phyloP scores from a whole-genome alignment of 768 basidiomycete species.

The Serpula lacrymans region DNA sequence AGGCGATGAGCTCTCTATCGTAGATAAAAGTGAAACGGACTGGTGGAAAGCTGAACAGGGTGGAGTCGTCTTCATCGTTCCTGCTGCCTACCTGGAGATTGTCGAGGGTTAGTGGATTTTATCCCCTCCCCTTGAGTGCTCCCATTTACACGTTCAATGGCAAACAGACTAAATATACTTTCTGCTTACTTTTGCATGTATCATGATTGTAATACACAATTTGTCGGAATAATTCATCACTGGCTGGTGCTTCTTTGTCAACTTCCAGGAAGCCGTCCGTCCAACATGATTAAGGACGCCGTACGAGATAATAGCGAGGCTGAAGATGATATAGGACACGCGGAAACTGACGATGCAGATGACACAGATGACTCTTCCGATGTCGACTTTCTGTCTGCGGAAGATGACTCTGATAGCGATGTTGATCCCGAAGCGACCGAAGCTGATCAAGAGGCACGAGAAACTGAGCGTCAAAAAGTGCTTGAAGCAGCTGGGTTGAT shows the following conservation, averaged over 20 bases:
- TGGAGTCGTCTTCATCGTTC: constrained; percentile 86
- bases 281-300: constrained; percentile 7
- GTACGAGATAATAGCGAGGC: constrained; percentile 6
- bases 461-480: constrained; percentile 73
- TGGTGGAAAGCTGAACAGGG: constrained; percentile 97
- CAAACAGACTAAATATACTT: constrained; percentile 79
- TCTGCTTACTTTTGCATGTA: constrained; percentile 48
- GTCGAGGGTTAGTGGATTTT: constrained; percentile 82
- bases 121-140: constrained; percentile 49
- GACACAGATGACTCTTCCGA: constrained; percentile 32
- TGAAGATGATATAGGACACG: constrained; percentile 1
- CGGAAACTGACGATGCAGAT: constrained; percentile 24
- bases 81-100: constrained; percentile 86
- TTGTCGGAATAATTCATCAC: constrained; percentile 5
- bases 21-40: constrained; percentile 79
- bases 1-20: constrained; percentile 72
- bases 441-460: constrained; percentile 58
- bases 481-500: constrained; percentile 88
- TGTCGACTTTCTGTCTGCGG: too few relatives aligned
- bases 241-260: too few relatives aligned
- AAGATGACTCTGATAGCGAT: constrained; percentile 22
- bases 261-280: constrained; percentile 6
- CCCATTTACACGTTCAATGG: constrained; percentile 52
- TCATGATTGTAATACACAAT: constrained; percentile 10
- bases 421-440: constrained; percentile 38